Percentiles rank a stretch among this genome's conserved stretches.
These are phyloP conservation scores for Yarrowia osloensis DNA, from an alignment of 805 yeast species.

Conservation along the genomic window DNA sequence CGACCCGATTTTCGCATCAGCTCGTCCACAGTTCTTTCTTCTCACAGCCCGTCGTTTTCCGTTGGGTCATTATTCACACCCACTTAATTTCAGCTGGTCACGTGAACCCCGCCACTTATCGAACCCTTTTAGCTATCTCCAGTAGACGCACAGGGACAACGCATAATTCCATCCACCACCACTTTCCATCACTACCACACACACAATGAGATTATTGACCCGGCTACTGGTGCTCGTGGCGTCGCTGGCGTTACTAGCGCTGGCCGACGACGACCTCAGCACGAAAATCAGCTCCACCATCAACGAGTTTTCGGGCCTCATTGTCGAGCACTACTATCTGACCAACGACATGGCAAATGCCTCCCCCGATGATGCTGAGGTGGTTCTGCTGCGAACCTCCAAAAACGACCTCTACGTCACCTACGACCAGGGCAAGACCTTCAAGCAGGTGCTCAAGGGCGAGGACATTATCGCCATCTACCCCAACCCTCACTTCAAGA, in stretches of 20 bases:
- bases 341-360: constrained; percentile 51
- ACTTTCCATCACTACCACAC: background rate
- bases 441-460: constrained; percentile 47
- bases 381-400: constrained; percentile 61
- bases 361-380: constrained; percentile 52
- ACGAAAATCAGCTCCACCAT: constrained; percentile 45
- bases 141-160: background rate
- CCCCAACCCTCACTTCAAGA: constrained; percentile 61
- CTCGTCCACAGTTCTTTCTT: no score
- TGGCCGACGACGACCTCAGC: constrained; percentile 15
- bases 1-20: background rate
- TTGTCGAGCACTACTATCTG: constrained; percentile 61
- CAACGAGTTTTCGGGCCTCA: constrained; percentile 53
- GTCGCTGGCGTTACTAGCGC: constrained; percentile 19
- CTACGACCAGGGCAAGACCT: constrained; percentile 63
- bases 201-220: constrained; percentile 4
- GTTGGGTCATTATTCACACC: background rate
- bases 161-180: background rate
- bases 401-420: constrained; percentile 61
- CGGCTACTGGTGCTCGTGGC: constrained; percentile 19
- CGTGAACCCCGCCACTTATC: constrained; percentile 28
- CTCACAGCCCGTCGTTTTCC: background rate
- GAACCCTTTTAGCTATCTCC: constrained; percentile 11
- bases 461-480: constrained; percentile 56
- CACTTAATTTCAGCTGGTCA: background rate